A percentile compares a stretch with the other conserved stretches of the same genome.
Evolutionary conservation across 2,329 filamentous ascomycete genomes (phyloP).

Genomic region (Xylariaceae sp.): DNA sequence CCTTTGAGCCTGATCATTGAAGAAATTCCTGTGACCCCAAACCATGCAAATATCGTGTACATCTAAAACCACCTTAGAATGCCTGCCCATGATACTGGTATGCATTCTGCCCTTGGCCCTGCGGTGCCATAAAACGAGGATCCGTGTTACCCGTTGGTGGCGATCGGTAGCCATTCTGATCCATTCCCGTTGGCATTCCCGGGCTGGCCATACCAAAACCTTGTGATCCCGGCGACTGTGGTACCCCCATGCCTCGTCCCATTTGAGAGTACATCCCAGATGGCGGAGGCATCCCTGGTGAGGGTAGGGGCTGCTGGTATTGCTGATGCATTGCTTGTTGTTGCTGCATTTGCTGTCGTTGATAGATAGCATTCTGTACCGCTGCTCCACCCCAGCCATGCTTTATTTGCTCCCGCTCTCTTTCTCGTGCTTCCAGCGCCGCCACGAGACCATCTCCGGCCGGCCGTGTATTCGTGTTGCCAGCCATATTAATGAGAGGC

Average conservation of each 20-base stretch:
- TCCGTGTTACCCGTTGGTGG: constrained; percentile 26
- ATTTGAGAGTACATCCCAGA: constrained; percentile 33
- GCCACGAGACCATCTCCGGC: constrained; percentile 65
- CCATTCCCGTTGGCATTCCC: constrained; percentile 30
- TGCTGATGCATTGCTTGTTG: constrained; percentile 37
- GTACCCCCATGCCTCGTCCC: constrained; percentile 15
- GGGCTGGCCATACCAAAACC: constrained; percentile 26
- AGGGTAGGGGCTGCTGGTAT: constrained; percentile 29
- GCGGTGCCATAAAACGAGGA: constrained; percentile 23
- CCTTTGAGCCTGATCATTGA: too few relatives aligned
- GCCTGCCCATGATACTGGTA: constrained; percentile 29
- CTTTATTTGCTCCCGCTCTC: constrained; percentile 68
- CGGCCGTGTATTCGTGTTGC: constrained; percentile 47
- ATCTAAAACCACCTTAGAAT: too few relatives aligned
- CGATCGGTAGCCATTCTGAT: constrained; percentile 25
- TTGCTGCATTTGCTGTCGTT: constrained; percentile 56
- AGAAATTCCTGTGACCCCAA: too few relatives aligned
- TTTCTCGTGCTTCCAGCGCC: constrained; percentile 74
- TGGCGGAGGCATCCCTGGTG: constrained; percentile 24
- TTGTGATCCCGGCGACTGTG: constrained; percentile 20
- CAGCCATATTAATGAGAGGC: constrained; percentile 67
- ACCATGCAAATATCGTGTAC: too few relatives aligned
- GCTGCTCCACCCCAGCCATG: constrained; percentile 65
- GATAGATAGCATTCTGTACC: constrained; percentile 69
- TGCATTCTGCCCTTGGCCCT: constrained; percentile 24